phyloP scores from a whole-genome alignment of 768 basidiomycete genomes.

The Tulasnella sp. region DNA sequence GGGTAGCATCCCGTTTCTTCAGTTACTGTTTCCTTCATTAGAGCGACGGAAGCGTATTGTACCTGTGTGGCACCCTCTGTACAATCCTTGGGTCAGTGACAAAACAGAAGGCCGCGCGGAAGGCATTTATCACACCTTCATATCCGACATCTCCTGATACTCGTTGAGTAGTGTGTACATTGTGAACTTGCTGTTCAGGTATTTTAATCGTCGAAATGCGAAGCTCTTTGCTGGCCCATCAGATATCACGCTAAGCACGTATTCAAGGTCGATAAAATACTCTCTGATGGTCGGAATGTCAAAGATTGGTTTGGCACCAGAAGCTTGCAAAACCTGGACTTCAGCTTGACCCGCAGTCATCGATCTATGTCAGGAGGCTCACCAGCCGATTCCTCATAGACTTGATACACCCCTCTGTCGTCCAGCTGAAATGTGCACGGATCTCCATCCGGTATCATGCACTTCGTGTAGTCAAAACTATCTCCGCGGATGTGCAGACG shows the following conservation, averaged over 20 bases:
- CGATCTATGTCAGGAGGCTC: background rate
- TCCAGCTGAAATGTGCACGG: constrained; percentile 61
- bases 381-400: constrained; percentile 37
- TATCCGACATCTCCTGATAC: constrained; percentile 84
- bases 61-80: constrained; percentile 78
- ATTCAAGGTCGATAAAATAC: constrained; percentile 94
- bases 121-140: constrained; percentile 95
- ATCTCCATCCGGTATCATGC: constrained; percentile 56
- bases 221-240: constrained; percentile 96
- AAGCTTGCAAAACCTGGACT: constrained; percentile 13
- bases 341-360: background rate
- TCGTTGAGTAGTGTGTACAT: constrained; percentile 90
- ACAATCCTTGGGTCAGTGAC: background rate
- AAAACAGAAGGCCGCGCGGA: constrained; percentile 1
- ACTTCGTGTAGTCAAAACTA: constrained; percentile 60
- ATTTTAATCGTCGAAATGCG: constrained; percentile 83
- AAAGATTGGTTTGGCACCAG: constrained; percentile 48
- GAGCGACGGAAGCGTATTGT: constrained; percentile 17
- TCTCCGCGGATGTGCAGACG: constrained; percentile 18
- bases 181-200: constrained; percentile 84
- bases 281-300: constrained; percentile 79
- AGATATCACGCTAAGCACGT: constrained; percentile 76
- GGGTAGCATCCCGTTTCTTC: too few relatives aligned
- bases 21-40: too few relatives aligned
- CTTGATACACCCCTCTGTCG: constrained; percentile 82